phyloP scores from a whole-genome alignment of 345 rosid species.

The Physaria fendleri region DNA sequence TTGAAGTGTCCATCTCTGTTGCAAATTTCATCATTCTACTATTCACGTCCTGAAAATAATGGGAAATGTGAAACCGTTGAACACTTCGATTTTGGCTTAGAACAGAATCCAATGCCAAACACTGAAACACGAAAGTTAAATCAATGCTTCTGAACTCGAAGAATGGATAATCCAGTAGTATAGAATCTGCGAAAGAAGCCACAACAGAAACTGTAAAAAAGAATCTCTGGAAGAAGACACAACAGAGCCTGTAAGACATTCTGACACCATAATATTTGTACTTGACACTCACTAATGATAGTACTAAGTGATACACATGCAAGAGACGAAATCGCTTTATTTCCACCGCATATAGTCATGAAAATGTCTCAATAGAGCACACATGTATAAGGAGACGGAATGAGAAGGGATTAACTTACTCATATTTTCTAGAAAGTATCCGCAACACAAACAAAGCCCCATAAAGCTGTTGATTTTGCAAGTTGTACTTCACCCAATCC shows the following conservation, averaged over 20 bases:
- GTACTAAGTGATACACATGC: not conserved
- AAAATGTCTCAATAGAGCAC: not conserved
- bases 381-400: not conserved
- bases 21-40: not conserved
- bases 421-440: constrained; percentile 94
- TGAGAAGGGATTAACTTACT: constrained; percentile 41
- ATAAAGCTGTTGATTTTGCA: constrained; percentile 86
- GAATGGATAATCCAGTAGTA: too few relatives aligned
- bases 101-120: too few relatives aligned
- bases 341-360: not conserved
- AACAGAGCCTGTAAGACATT: constrained; percentile 59
- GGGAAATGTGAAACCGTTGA: not conserved
- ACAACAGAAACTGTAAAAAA: too few relatives aligned
- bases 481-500: constrained; percentile 87
- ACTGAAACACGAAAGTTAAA: too few relatives aligned
- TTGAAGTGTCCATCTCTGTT: not conserved
- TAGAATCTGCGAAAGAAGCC: too few relatives aligned
- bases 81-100: not conserved
- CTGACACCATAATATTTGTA: not conserved
- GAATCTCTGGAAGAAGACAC: too few relatives aligned
- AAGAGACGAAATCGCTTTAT: not conserved
- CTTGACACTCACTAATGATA: not conserved
- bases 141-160: too few relatives aligned
- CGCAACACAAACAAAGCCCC: constrained; percentile 89
- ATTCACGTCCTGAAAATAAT: not conserved